Conservation (phyloP, 345 rosid genomes). For the Draba incana region DNA sequence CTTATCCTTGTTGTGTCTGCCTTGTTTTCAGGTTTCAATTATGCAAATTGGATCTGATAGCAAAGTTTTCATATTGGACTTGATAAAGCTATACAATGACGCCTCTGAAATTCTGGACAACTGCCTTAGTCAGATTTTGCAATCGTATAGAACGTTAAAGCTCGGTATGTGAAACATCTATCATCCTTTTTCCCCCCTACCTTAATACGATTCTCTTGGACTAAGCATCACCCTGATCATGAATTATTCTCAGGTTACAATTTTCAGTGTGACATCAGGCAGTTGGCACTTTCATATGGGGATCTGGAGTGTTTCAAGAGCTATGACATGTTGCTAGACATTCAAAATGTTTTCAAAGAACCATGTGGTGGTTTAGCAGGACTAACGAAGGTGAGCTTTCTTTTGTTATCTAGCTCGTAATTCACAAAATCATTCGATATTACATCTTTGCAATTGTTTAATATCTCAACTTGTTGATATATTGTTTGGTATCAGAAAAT, state of each 20-base stretch:
- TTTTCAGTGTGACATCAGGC: constrained; percentile 79
- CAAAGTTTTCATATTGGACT: constrained; percentile 79
- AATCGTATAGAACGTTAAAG: constrained; percentile 69
- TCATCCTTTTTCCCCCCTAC: constrained; percentile 13
- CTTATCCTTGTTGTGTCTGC: constrained; percentile 5
- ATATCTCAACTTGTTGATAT: background rate
- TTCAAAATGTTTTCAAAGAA: constrained; percentile 76
- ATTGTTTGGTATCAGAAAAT: constrained; percentile 58
- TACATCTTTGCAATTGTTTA: background rate
- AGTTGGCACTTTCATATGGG: constrained; percentile 66
- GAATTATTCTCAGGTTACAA: constrained; percentile 64
- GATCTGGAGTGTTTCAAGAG: constrained; percentile 79
- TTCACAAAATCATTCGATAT: constrained; percentile 6
- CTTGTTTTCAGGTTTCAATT: constrained; percentile 78
- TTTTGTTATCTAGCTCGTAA: background rate
- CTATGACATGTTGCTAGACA: constrained; percentile 80
- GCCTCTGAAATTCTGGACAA: constrained; percentile 63
- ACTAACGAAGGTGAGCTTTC: constrained; percentile 65
- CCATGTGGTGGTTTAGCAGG: constrained; percentile 81
- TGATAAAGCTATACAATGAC: constrained; percentile 74
- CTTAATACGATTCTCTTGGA: background rate
- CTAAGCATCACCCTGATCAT: constrained; percentile 12
- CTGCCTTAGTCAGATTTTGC: constrained; percentile 78
- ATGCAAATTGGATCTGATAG: constrained; percentile 85
- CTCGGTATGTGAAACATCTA: constrained; percentile 61